Evolutionary conservation across 2,329 filamentous ascomycete species (phyloP).

Genomic region (Xylariaceae sp.): DNA sequence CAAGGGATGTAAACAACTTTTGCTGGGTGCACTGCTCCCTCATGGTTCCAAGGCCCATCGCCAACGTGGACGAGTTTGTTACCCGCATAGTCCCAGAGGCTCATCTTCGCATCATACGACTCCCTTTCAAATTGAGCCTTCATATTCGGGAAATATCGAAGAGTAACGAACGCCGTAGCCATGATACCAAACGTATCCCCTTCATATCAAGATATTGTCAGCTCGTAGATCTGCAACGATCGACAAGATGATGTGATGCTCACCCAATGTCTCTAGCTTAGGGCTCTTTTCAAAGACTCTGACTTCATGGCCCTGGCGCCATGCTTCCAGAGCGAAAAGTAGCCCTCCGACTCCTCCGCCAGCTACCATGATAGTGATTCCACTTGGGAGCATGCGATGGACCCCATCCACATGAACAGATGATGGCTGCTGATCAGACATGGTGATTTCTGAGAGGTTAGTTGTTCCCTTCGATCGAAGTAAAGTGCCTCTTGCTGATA

Average conservation of each 20-base stretch:
- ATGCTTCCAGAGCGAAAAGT: conserved; percentile 15
- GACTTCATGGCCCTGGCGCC: conserved; percentile 18
- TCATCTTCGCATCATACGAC: conserved; percentile 4
- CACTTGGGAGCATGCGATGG: background rate
- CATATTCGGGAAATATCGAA: conserved; percentile 9
- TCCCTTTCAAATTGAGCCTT: conserved; percentile 5
- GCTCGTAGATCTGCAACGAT: background rate
- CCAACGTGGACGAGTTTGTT: background rate
- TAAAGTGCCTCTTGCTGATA: too few species aligned
- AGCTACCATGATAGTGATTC: conserved; percentile 12
- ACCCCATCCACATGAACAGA: background rate
- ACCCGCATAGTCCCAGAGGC: conserved; percentile 1
- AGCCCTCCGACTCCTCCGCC: conserved; percentile 14
- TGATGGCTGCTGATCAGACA: background rate
- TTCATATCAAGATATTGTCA: background rate
- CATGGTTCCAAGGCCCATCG: conserved; percentile 4
- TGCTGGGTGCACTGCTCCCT: background rate
- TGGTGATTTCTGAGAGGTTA: background rate
- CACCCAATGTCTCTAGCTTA: conserved; percentile 2
- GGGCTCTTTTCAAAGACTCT: conserved; percentile 12
- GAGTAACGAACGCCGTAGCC: conserved; percentile 2
- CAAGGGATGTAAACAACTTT: conserved; percentile 5
- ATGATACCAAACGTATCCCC: conserved; percentile 2
- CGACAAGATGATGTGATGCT: background rate
- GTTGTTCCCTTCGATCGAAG: too few species aligned